Percentiles rank a stretch among this genome's conserved stretches.
phyloP scores from a whole-genome alignment of 169 alveolate genomes.

The Plasmodium adleri region DNA sequence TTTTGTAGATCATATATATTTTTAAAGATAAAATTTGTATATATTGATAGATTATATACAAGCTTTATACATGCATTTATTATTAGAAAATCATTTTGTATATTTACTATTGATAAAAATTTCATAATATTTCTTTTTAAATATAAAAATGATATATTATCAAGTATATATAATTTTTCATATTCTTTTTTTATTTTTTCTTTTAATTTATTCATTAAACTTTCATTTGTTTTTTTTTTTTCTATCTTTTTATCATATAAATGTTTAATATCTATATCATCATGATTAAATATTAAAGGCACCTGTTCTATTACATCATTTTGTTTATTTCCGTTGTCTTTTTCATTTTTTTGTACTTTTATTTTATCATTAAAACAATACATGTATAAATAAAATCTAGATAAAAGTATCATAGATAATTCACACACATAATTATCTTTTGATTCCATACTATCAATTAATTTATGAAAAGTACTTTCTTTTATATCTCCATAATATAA shows the following conservation, averaged over 20 bases:
- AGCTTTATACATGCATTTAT: conserved; percentile 25
- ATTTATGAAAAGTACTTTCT: background rate
- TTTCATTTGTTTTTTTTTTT: background rate
- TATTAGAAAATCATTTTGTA: background rate
- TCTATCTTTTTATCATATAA: too few relatives aligned
- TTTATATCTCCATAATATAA: background rate
- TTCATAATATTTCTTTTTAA: background rate
- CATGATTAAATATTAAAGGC: background rate
- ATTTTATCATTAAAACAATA: conserved; percentile 11
- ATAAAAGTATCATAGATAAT: conserved; percentile 1
- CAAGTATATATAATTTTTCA: conserved; percentile 9
- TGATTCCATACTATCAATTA: conserved; percentile 3
- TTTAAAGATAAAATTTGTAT: conserved; percentile 14
- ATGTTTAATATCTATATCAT: too few relatives aligned
- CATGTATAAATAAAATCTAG: conserved; percentile 21
- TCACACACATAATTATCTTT: conserved; percentile 13
- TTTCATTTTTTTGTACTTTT: background rate
- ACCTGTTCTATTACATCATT: background rate
- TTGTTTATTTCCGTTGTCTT: background rate
- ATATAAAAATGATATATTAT: conserved; percentile 5
- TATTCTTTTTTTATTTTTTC: conserved; percentile 16
- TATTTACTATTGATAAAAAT: background rate
- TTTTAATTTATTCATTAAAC: background rate
- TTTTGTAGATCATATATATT: background rate
- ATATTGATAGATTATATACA: conserved; percentile 22